Conservation (phyloP, 148 eudicot genomes). For the Rhododendron williamsianum region DNA sequence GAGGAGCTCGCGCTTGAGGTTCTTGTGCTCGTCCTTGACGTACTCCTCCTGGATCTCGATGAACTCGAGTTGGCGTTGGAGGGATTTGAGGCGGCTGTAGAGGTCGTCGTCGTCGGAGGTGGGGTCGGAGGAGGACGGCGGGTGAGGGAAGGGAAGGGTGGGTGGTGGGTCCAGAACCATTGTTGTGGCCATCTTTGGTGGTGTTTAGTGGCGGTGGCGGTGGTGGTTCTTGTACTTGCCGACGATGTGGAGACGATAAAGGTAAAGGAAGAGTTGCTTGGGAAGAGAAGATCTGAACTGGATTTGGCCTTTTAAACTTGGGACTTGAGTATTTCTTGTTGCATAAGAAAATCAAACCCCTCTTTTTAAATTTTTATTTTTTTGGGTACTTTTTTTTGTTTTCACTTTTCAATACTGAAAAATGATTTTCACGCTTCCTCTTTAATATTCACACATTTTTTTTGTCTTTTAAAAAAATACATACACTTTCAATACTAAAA, state of each 20-base stretch:
- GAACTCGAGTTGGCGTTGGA: conserved; percentile 65
- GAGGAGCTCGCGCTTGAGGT: conserved; percentile 67
- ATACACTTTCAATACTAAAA: too few relatives aligned
- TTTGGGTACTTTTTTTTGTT: too few relatives aligned
- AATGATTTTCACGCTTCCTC: too few relatives aligned
- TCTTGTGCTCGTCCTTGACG: conserved; percentile 84
- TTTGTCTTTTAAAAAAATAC: too few relatives aligned
- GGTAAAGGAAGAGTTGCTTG: background rate
- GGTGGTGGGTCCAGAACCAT: conserved; percentile 53
- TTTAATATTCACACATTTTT: too few relatives aligned
- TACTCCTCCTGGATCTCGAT: conserved; percentile 81
- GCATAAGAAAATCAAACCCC: background rate
- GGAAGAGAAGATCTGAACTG: background rate
- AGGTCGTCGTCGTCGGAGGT: conserved; percentile 55
- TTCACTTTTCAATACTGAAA: too few relatives aligned
- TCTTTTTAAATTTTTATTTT: too few relatives aligned
- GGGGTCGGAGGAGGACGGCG: conserved; percentile 16
- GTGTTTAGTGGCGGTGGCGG: background rate
- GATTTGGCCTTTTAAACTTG: background rate
- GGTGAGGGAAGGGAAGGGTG: conserved; percentile 9
- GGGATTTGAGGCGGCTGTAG: conserved; percentile 57
- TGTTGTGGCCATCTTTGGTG: conserved; percentile 37
- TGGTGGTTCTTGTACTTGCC: background rate
- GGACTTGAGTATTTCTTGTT: background rate
- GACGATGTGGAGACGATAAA: background rate